Base-by-base conservation (phyloP, 2,329 filamentous ascomycete genomes). In the Calycina herbarum region DNA sequence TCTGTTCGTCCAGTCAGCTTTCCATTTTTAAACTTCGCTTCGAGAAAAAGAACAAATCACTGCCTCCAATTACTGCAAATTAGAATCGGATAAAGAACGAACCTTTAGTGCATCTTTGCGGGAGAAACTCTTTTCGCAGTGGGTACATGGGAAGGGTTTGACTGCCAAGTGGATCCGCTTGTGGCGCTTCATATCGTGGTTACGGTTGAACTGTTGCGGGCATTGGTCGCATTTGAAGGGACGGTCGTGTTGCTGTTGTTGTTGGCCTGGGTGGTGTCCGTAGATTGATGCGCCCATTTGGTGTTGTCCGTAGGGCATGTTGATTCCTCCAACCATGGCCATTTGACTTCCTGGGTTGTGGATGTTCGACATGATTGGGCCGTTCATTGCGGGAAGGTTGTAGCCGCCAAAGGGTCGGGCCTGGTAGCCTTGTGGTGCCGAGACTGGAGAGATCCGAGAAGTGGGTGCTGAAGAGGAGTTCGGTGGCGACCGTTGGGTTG, bases 21-120 rank as follows among this genome's bases (percentile, higher is more conserved):
- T 40, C 62, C 65, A 35, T 51, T 62, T 48, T 58, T 62, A 57
- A 38, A 31, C 38, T 20, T 54, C 38, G 64, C 8, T 27, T 40
- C 38, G 38, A 40, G n/a, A 24, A 24, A 24, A 54, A 54, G 48
- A 54, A 54, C 3, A 27, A 24, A 54, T 27, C 20, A 61, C 61
- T 62, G 51, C 54, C 62, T 64, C 69, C 63, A 68, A 64, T 67
- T 66, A 31, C 65, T 65, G 57, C 51, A 58, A 64, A 54, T 63
- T 59, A 64, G 63, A 70, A 68, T 68, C 63, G 67, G 65, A 70
- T 66, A 11, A 64, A 70, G 63, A 54, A 71, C 80, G 86, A 73
- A 98, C 95, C 91, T 98, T 98, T 35, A 99, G 82, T 10, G 95
- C 95, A 78, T 98, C 95, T 77, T 98, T 98, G 66, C 95, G 85